Percentiles rank a stretch among this genome's conserved stretches.
Conservation (phyloP, 2,329 filamentous ascomycete species). For the Botryotinia calthae region DNA sequence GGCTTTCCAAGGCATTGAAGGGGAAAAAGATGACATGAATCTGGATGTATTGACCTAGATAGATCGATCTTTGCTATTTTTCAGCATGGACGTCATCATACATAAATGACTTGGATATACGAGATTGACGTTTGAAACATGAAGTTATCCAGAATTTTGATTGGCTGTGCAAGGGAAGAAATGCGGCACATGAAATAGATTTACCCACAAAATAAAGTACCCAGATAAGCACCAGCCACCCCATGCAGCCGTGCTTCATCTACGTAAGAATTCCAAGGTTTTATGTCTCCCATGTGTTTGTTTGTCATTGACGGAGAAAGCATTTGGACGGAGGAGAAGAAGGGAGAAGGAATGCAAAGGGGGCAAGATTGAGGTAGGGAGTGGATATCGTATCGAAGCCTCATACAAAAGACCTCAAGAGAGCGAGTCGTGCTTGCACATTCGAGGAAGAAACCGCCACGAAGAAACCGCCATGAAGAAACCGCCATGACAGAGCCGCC, state of each 20-base stretch:
- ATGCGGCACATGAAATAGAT: background rate
- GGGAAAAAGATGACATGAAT: background rate
- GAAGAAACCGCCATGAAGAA: too few relatives aligned
- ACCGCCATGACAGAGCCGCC: background rate
- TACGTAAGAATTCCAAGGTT: background rate
- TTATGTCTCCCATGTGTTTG: background rate
- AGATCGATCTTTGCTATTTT: constrained; percentile 2
- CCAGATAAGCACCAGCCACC: background rate
- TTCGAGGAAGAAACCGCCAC: background rate
- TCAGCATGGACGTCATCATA: background rate
- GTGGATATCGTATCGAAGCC: background rate
- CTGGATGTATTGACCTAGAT: background rate
- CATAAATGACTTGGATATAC: background rate
- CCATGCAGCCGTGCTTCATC: background rate
- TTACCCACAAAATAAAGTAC: background rate
- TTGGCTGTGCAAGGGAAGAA: background rate
- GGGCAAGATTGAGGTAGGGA: background rate
- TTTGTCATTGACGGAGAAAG: background rate
- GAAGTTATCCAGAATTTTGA: background rate
- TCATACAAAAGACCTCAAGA: background rate
- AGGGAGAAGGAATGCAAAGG: too few relatives aligned
- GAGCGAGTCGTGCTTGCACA: background rate
- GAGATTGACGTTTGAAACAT: background rate
- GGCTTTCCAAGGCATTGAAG: constrained; percentile 2
- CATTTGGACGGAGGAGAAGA: background rate